Percentiles rank a stretch among this genome's conserved stretches.
Conservation (phyloP, 2,329 filamentous ascomycete species). For the Zasmidium cellare region DNA sequence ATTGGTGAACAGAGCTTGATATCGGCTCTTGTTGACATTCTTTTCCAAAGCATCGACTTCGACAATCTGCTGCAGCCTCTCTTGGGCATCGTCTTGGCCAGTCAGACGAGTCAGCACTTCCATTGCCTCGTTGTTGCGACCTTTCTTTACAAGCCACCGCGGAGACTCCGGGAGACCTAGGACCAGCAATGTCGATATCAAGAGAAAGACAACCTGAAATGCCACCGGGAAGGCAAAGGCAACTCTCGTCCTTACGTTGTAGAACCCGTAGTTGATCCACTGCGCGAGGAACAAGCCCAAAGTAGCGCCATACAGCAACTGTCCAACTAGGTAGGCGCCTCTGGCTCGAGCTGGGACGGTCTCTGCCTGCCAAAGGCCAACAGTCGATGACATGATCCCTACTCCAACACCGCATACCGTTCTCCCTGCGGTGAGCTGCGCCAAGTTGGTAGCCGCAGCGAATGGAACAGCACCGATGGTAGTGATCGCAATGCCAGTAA, state of each 20-base stretch:
- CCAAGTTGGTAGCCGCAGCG: conserved; percentile 36
- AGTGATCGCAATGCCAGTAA: conserved; percentile 42
- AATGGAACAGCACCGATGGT: conserved; percentile 45
- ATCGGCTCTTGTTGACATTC: conserved; percentile 39
- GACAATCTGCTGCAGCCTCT: conserved; percentile 36
- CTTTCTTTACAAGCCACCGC: conserved; percentile 16
- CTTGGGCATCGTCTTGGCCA: conserved; percentile 54
- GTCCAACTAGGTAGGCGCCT: conserved; percentile 60
- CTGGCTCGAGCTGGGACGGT: conserved; percentile 59
- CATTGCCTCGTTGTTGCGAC: conserved; percentile 14
- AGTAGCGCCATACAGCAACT: conserved; percentile 50
- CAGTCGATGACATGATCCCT: conserved; percentile 6
- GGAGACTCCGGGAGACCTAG: conserved; percentile 19
- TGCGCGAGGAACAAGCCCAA: conserved; percentile 45
- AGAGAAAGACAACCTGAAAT: conserved; percentile 24
- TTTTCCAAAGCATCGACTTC: conserved; percentile 18
- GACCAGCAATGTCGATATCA: conserved; percentile 36
- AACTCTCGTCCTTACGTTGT: conserved; percentile 34
- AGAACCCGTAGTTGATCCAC: conserved; percentile 51
- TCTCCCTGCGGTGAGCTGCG: conserved; percentile 55
- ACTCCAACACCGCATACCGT: conserved; percentile 47
- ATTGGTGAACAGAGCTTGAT: conserved; percentile 58
- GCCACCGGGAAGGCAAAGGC: conserved; percentile 52
- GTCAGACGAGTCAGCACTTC: conserved; percentile 52
- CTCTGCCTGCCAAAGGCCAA: conserved; percentile 27